phyloP scores from a whole-genome alignment of 2,329 filamentous ascomycete species.

The Boeremia exigua region DNA sequence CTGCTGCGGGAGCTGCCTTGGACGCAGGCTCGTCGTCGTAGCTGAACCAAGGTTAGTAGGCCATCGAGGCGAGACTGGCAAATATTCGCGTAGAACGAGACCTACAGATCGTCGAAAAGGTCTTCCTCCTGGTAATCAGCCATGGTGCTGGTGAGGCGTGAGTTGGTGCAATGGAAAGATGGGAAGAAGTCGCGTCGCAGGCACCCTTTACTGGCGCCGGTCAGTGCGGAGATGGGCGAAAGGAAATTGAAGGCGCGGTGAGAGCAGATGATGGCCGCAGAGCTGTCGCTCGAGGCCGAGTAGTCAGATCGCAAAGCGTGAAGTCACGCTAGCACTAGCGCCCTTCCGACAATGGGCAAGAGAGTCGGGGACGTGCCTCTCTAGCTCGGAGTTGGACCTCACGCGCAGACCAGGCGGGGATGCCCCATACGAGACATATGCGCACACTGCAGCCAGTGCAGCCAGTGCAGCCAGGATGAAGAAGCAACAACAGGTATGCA shows the following conservation, averaged over 20 bases:
- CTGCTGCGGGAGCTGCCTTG: constrained; percentile 33
- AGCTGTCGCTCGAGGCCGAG: neutral
- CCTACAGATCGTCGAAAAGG: constrained; percentile 94
- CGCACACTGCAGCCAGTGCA: constrained; percentile 23
- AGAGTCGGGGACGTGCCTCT: constrained; percentile 9
- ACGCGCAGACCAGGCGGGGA: constrained; percentile 14
- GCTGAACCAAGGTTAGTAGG: constrained; percentile 38
- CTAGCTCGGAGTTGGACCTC: constrained; percentile 6
- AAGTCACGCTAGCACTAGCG: constrained; percentile 6
- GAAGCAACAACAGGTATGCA: constrained; percentile 52
- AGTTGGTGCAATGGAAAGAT: neutral
- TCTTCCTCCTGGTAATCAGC: constrained; percentile 84
- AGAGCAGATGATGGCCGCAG: neutral
- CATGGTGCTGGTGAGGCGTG: constrained; percentile 7
- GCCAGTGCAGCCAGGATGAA: constrained; percentile 27
- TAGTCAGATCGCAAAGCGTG: constrained; percentile 8
- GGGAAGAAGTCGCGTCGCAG: neutral
- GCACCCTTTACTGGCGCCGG: neutral
- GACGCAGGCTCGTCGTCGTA: constrained; percentile 50
- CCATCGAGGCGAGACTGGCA: neutral
- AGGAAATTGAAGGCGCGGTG: neutral
- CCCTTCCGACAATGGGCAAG: neutral
- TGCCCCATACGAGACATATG: constrained; percentile 47
- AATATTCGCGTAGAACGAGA: constrained; percentile 28
- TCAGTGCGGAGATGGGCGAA: neutral